Evolutionary conservation across 176 grass and related monocot genomes (phyloP).

Genomic region (barley (Hordeum vulgare)): MorexV3_pseudomolecules_assembly NC_058519.1:161367873-161368372

Average conservation of each 20-base stretch:
- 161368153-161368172: constrained; percentile 73
- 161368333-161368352: constrained; percentile 7
- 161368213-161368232: constrained; percentile 53
- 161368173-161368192: constrained; percentile 46
- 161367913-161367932: background rate
- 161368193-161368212: constrained; percentile 77
- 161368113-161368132: constrained; percentile 32
- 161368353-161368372: constrained; percentile 50
- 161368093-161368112: background rate
- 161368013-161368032: constrained; percentile 59
- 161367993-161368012: constrained; percentile 41
- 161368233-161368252: constrained; percentile 68
- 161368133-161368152: constrained; percentile 82
- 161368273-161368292: constrained; percentile 40
- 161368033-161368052: constrained; percentile 59
- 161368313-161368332: constrained; percentile 52
- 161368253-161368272: constrained; percentile 33
- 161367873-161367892: background rate
- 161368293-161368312: constrained; percentile 70
- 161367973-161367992: background rate
- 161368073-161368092: constrained; percentile 24
- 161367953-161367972: background rate
- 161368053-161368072: constrained; percentile 43
- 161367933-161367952: background rate
- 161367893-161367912: background rate